Base-by-base conservation (phyloP, 148 eudicot genomes). In the Polygonum maritimum region DNA sequence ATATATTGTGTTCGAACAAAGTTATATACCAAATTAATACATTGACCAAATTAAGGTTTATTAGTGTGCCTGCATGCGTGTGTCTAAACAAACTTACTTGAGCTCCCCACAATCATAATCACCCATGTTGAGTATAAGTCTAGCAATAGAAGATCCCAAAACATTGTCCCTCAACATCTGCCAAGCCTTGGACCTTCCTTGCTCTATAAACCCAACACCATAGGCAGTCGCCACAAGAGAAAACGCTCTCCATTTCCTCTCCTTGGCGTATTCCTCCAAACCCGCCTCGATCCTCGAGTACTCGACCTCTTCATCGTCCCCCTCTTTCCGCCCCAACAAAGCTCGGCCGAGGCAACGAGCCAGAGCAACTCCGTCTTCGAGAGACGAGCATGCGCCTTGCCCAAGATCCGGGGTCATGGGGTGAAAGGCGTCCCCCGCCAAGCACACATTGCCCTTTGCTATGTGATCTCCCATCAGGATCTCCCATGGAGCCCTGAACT, bases 391-490 rank as follows among this genome's bases (percentile, higher is more conserved):
- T 0, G 82, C 90, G 0, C 92, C 90, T 57, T 89, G 90, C 26
- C 85, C 90, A 3, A 87, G 7, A 74, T 84, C 86, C 13, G 91
- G 88, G 12, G 89, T 88, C 91, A 86, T 86, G 2, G 86, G 86
- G 55, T 88, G 91, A 40, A 86, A 74, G 0, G 92, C 92, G n/a
- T 88, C 92, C 0, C 92, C 92, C 0, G 78, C 80, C 13, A 88
- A 82, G 55, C 85, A 79, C 0, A 82, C 84, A 58, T 86, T 88
- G 76, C 80, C 85, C 69, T 82, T 85, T 77, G 82, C 79, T 74
- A 82, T 81, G 31, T 26, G 31, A 36, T 81, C 74, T 13, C 77
- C 81, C 75, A 78, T 82, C 3, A 86, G 65, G 39, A 88, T 19
- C 69, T 86, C 87, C 87, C 82, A 86, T 21, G 92, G 89, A 31